These are phyloP conservation scores for Floccularia luteovirens DNA, from an alignment of 768 basidiomycete species.

Conservation along the genomic window DNA sequence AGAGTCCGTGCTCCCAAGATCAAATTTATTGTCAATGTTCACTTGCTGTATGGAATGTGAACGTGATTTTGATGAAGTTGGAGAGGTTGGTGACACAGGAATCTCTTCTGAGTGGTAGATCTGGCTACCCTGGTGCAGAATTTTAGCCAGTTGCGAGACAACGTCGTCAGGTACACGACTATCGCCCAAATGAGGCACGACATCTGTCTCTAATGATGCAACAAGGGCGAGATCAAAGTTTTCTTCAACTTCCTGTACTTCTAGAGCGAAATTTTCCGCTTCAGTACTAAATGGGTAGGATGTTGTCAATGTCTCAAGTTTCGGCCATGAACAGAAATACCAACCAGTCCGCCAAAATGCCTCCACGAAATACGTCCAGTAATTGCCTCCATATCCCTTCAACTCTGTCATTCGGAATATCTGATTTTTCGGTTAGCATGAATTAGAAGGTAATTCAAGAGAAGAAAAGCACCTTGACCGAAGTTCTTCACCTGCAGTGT, in stretches of 20 bases:
- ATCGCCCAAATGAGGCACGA: slow-evolving; percentile 71
- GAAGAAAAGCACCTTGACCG: slow-evolving; percentile 32
- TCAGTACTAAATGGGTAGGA: slow-evolving; percentile 33
- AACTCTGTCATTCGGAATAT: slow-evolving; percentile 51
- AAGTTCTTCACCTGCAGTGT: slow-evolving; percentile 41
- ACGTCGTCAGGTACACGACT: slow-evolving; percentile 63
- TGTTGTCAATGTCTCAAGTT: background rate
- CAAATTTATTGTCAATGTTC: slow-evolving; percentile 25
- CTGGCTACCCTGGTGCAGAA: slow-evolving; percentile 66
- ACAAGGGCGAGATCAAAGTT: slow-evolving; percentile 82
- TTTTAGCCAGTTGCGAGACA: slow-evolving; percentile 58
- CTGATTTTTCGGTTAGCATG: slow-evolving; percentile 18
- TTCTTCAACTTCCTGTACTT: slow-evolving; percentile 71
- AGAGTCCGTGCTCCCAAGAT: slow-evolving; percentile 53
- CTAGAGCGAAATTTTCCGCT: slow-evolving; percentile 48
- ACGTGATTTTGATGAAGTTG: background rate
- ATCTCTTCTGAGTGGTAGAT: slow-evolving; percentile 37
- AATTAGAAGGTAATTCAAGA: background rate
- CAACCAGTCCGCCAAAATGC: slow-evolving; percentile 80
- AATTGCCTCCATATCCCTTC: slow-evolving; percentile 85
- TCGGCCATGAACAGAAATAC: slow-evolving; percentile 15
- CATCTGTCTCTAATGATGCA: slow-evolving; percentile 69
- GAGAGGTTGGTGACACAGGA: slow-evolving; percentile 7
- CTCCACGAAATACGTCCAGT: slow-evolving; percentile 75
- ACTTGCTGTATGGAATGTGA: slow-evolving; percentile 25